These are phyloP conservation scores for Pseudogymnoascus sp. DNA, from an alignment of 2,329 filamentous ascomycete species.

Conservation along the genomic window DNA sequence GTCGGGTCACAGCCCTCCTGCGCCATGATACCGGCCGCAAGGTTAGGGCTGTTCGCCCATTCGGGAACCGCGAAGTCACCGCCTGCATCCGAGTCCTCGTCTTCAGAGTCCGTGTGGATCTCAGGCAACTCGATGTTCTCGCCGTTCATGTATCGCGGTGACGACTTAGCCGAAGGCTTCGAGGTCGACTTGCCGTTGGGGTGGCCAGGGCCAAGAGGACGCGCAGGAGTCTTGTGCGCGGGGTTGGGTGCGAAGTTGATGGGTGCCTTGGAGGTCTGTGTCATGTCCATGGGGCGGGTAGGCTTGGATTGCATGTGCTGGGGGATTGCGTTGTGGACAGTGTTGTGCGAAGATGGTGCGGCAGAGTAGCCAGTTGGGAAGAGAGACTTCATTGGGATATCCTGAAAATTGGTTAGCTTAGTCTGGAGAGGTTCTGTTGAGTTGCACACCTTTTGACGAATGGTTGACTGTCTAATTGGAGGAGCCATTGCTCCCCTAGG, in stretches of 20 bases:
- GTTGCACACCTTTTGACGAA: slow-evolving; percentile 37
- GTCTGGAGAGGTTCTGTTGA: slow-evolving; percentile 38
- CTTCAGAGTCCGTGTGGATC: slow-evolving; percentile 90
- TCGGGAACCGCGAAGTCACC: slow-evolving; percentile 59
- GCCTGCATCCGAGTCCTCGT: slow-evolving; percentile 64
- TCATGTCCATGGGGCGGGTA: slow-evolving; percentile 70
- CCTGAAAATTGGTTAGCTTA: slow-evolving; percentile 57
- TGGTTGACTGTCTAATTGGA: slow-evolving; percentile 73
- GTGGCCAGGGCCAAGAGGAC: slow-evolving; percentile 40
- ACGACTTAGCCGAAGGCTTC: slow-evolving; percentile 60
- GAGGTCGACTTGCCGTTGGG: slow-evolving; percentile 45
- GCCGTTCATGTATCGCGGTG: slow-evolving; percentile 80
- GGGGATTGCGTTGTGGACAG: slow-evolving; percentile 60
- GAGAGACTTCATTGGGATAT: slow-evolving; percentile 52
- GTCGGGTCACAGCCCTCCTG: slow-evolving; percentile 85
- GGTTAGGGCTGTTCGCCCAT: slow-evolving; percentile 85
- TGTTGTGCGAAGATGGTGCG: slow-evolving; percentile 19
- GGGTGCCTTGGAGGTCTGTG: slow-evolving; percentile 79
- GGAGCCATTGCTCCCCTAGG: slow-evolving; percentile 69
- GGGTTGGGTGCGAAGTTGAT: slow-evolving; percentile 79
- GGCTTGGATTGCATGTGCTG: slow-evolving; percentile 57
- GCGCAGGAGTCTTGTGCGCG: slow-evolving; percentile 64
- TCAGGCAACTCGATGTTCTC: slow-evolving; percentile 90
- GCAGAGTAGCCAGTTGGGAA: slow-evolving; percentile 56
- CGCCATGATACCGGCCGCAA: slow-evolving; percentile 65